Percentiles rank a stretch among this genome's conserved stretches.
Conservation (phyloP, 164 flowering plant species). For the Dillenia suffruticosa region DNA sequence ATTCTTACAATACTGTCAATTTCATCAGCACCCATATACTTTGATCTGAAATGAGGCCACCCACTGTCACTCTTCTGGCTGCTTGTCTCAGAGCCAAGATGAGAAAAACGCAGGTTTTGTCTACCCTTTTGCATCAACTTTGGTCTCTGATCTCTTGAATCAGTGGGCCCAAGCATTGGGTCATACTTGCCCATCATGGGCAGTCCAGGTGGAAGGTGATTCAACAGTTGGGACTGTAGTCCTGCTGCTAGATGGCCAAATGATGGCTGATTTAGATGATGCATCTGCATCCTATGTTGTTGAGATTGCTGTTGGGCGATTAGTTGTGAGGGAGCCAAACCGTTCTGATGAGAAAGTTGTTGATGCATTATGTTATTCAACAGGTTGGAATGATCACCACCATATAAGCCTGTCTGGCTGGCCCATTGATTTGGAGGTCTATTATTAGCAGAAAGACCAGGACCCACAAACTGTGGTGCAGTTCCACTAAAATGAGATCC, state of each 20-base stretch:
- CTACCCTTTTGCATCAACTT: conserved; percentile 28
- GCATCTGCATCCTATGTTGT: conserved; percentile 31
- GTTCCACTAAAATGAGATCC: conserved; percentile 44
- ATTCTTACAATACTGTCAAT: conserved; percentile 48
- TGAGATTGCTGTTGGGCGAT: conserved; percentile 31
- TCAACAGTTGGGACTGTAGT: conserved; percentile 38
- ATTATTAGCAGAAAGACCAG: conserved; percentile 27
- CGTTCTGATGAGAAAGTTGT: conserved; percentile 51
- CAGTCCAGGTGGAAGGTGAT: conserved; percentile 39
- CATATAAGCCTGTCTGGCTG: conserved; percentile 28
- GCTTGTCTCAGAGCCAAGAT: conserved; percentile 28
- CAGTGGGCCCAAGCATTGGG: conserved; percentile 27
- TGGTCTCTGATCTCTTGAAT: conserved; percentile 33
- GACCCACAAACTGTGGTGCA: conserved; percentile 30
- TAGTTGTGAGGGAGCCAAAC: conserved; percentile 40
- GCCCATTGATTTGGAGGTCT: conserved; percentile 44
- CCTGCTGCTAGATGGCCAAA: conserved; percentile 36
- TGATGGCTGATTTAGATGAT: conserved; percentile 39
- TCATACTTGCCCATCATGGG: conserved; percentile 47
- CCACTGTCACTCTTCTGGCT: conserved; percentile 32
- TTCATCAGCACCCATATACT: conserved; percentile 54
- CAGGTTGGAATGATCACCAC: conserved; percentile 35
- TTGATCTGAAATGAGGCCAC: conserved; percentile 48
- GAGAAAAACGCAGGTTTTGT: conserved; percentile 27
- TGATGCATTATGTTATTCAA: conserved; percentile 44